These are phyloP conservation scores for Aspergillus sclerotialis DNA, from an alignment of 2,329 filamentous ascomycete species.

Conservation along the genomic window DNA sequence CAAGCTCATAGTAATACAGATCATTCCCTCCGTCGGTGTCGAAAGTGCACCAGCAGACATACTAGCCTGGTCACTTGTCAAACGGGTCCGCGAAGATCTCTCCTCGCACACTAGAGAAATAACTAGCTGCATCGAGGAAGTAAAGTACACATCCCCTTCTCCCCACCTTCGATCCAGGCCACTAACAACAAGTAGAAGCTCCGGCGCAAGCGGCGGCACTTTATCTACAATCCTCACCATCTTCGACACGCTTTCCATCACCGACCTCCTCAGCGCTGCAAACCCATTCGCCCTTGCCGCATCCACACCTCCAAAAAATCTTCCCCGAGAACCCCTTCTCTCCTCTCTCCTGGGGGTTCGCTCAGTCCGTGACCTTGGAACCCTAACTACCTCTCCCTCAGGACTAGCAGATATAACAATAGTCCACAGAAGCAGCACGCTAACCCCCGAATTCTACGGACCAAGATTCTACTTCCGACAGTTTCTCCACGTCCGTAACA, in stretches of 20 bases:
- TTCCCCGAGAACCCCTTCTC: constrained; percentile 22
- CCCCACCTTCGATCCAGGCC: too few relatives aligned
- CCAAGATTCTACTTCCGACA: constrained; percentile 52
- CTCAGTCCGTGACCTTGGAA: constrained; percentile 50
- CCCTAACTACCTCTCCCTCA: constrained; percentile 48
- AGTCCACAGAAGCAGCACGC: constrained; percentile 54
- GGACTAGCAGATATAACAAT: constrained; percentile 49
- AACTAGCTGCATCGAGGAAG: constrained; percentile 46
- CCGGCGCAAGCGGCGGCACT: constrained; percentile 52
- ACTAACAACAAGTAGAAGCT: constrained; percentile 19
- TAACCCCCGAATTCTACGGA: constrained; percentile 53
- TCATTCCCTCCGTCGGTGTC: constrained; percentile 55
- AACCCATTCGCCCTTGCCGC: constrained; percentile 48
- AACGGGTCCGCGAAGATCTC: constrained; percentile 46
- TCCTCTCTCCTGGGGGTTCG: constrained; percentile 43
- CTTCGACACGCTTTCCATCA: constrained; percentile 40
- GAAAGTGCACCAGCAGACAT: constrained; percentile 57
- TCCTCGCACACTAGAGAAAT: constrained; percentile 46
- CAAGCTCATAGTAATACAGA: constrained; percentile 24
- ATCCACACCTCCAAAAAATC: constrained; percentile 28
- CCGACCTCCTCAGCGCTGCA: constrained; percentile 41
- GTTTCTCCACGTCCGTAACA: constrained; percentile 47
- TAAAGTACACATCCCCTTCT: constrained; percentile 41
- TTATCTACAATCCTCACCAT: constrained; percentile 59
- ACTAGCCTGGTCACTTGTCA: constrained; percentile 46